phyloP scores from a whole-genome alignment of 352 stramenopile genomes.

The Aphanomyces astaci region DNA sequence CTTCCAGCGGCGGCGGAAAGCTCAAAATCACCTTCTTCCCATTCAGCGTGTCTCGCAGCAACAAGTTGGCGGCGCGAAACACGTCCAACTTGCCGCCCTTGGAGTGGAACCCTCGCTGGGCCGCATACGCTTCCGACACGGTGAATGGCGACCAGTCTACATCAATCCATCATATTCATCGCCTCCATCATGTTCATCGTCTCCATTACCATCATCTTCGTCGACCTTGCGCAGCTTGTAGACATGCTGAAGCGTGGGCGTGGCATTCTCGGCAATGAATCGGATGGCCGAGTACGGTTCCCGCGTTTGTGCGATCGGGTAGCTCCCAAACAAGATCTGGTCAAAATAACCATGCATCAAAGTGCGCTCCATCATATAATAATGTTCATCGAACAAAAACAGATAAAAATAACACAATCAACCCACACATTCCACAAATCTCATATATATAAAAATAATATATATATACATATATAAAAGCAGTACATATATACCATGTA shows the following conservation, averaged over 20 bases:
- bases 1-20: slow-evolving; percentile 45
- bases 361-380: too few species aligned
- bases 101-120: slow-evolving; percentile 59
- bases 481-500: too few species aligned
- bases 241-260: slow-evolving; percentile 54
- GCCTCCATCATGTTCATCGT: background rate
- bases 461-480: too few species aligned
- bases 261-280: slow-evolving; percentile 78
- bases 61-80: slow-evolving; percentile 57
- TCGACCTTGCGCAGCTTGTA: slow-evolving; percentile 75
- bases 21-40: slow-evolving; percentile 77
- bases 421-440: too few species aligned
- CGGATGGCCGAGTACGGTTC: slow-evolving; percentile 80
- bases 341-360: too few species aligned
- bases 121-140: slow-evolving; percentile 65
- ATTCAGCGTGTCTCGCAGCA: slow-evolving; percentile 69
- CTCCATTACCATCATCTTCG: slow-evolving; percentile 40
- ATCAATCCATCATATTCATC: background rate
- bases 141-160: slow-evolving; percentile 67
- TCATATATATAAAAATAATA: too few species aligned
- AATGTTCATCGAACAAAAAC: too few species aligned
- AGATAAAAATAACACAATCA: too few species aligned
- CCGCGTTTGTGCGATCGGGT: slow-evolving; percentile 75
- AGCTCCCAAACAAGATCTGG: slow-evolving; percentile 70
- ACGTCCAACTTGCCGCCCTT: slow-evolving; percentile 70